These are phyloP conservation scores for Metarhizium album DNA, from an alignment of 2,329 filamentous ascomycete genomes.

Conservation along the genomic window DNA sequence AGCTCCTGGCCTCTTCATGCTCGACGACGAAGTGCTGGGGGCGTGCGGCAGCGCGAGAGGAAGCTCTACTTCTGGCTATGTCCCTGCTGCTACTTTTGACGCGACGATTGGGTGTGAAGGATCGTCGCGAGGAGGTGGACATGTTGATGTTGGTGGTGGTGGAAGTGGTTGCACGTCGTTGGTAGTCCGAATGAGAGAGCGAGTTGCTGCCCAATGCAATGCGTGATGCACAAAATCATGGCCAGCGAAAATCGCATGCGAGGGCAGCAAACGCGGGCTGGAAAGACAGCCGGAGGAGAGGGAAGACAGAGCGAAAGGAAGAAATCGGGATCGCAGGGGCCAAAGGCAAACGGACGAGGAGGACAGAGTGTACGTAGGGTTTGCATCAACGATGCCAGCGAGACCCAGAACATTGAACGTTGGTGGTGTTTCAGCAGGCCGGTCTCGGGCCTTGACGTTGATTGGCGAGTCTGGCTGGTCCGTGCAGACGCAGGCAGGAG, in stretches of 20 bases:
- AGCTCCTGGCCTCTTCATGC: conserved; percentile 79
- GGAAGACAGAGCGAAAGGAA: neutral
- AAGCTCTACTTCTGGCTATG: conserved; percentile 29
- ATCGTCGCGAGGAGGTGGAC: conserved; percentile 41
- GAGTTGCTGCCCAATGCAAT: conserved; percentile 18
- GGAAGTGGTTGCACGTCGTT: neutral
- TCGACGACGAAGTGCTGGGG: conserved; percentile 38
- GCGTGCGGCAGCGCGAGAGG: conserved; percentile 25
- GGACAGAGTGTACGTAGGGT: neutral
- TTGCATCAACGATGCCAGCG: neutral
- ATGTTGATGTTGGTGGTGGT: conserved; percentile 22
- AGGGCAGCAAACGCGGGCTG: neutral
- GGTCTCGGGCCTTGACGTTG: too few species aligned
- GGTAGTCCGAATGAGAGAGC: conserved; percentile 14
- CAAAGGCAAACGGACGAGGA: too few species aligned
- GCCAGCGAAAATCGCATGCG: conserved; percentile 1
- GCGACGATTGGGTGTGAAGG: conserved; percentile 34
- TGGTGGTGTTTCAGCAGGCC: neutral
- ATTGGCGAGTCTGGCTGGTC: too few species aligned
- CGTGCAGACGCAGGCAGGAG: too few species aligned
- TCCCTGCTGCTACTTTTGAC: conserved; percentile 32
- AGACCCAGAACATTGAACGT: neutral
- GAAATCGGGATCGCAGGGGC: too few species aligned
- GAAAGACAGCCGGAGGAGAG: neutral
- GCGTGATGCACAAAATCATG: conserved; percentile 5